These are phyloP conservation scores for Sanghuangporus weigelae DNA, from an alignment of 1,284 basidiomycete genomes.

Conservation along the genomic window DNA sequence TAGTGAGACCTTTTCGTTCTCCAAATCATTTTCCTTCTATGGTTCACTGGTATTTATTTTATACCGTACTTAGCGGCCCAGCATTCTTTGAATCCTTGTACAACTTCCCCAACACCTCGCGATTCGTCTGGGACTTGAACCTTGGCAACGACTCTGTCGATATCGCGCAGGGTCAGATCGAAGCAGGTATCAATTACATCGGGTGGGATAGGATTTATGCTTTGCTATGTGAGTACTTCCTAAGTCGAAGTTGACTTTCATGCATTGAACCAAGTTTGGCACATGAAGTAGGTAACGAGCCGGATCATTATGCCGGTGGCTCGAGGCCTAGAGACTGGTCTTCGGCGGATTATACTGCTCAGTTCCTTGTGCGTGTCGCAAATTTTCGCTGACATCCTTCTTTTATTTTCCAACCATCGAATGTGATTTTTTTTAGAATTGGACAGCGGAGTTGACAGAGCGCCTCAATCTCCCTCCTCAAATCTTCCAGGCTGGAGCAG, in stretches of 20 bases:
- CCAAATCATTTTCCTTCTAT: neutral
- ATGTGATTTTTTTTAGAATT: constrained; percentile 22
- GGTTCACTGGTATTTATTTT: no score
- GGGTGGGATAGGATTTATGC: constrained; percentile 30
- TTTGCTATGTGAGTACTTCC: constrained; percentile 25
- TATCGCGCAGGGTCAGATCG: constrained; percentile 28
- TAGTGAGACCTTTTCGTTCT: constrained; percentile 21
- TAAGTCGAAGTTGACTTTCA: neutral
- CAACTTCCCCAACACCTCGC: constrained; percentile 28
- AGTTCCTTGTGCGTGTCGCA: constrained; percentile 24
- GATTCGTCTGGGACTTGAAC: constrained; percentile 30
- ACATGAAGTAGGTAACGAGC: constrained; percentile 31
- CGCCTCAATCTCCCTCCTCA: constrained; percentile 26
- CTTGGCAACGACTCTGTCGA: constrained; percentile 31
- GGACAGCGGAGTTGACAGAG: constrained; percentile 27
- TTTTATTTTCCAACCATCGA: neutral
- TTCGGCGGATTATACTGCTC: constrained; percentile 28
- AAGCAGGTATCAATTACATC: constrained; percentile 28
- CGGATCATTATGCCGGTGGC: constrained; percentile 31
- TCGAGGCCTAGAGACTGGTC: constrained; percentile 28
- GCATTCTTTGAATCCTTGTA: constrained; percentile 28
- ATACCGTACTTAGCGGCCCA: constrained; percentile 25
- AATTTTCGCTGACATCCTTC: neutral
- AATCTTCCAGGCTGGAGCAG: constrained; percentile 30
- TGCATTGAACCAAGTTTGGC: neutral